Percentiles rank a stretch among this genome's conserved stretches.
These are phyloP conservation scores for Lipomyces lipofer DNA, from an alignment of 805 yeast species.

Conservation along the genomic window DNA sequence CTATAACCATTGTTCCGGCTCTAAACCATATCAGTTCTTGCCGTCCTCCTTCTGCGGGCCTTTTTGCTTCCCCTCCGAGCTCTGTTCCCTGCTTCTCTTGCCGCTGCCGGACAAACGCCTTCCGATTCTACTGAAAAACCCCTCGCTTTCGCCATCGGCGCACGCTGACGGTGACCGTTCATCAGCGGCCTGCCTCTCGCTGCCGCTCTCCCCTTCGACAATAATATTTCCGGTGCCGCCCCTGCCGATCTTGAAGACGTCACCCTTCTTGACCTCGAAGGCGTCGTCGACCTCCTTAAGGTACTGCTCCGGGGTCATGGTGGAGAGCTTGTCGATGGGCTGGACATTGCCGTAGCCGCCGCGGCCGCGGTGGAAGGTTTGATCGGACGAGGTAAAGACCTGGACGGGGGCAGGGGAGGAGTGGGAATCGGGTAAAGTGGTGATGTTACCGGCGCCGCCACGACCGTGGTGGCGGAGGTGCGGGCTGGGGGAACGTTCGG, in stretches of 20 bases:
- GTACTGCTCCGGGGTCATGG: slow-evolving; percentile 39
- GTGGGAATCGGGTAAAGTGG: slow-evolving; percentile 32
- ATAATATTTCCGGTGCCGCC: slow-evolving; percentile 43
- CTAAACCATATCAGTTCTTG: slow-evolving; percentile 1
- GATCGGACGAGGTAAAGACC: slow-evolving; percentile 39
- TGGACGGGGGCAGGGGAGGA: slow-evolving; percentile 42
- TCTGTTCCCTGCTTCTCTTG: slow-evolving; percentile 4
- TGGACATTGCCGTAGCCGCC: slow-evolving; percentile 45
- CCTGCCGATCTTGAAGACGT: slow-evolving; percentile 40
- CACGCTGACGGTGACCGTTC: neutral
- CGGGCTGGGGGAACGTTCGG: neutral
- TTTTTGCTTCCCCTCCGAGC: too few species aligned
- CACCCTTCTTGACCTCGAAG: slow-evolving; percentile 36
- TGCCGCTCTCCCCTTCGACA: slow-evolving; percentile 20
- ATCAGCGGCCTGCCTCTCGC: slow-evolving; percentile 6
- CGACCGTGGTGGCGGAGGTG: slow-evolving; percentile 23
- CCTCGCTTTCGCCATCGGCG: neutral
- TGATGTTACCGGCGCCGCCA: slow-evolving; percentile 35
- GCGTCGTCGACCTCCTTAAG: slow-evolving; percentile 40
- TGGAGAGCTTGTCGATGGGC: slow-evolving; percentile 36
- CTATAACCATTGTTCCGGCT: neutral
- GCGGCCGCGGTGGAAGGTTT: slow-evolving; percentile 41
- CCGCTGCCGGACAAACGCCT: slow-evolving; percentile 7
- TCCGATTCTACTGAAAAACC: slow-evolving; percentile 17
- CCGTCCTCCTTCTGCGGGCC: too few species aligned